Evolutionary conservation across 192 early-diverging fungal genomes (phyloP), one percentile per base, ranked within the genome.

Genomic region (Mortierella alpina): DNA sequence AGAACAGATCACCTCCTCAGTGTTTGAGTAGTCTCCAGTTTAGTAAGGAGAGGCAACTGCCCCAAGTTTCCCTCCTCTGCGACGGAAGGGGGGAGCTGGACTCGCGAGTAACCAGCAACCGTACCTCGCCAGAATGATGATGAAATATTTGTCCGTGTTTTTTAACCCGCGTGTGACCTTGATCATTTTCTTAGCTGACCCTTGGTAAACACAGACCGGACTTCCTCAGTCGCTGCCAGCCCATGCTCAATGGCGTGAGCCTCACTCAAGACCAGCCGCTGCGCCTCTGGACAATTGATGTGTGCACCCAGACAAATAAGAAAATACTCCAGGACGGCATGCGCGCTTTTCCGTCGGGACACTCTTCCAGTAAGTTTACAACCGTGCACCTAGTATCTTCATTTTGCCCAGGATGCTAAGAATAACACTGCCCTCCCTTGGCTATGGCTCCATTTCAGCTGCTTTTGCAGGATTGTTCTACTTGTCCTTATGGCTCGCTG

Each of bases 331-430:
- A 71, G 52, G 93, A 96, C 66, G 95, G 94, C 13, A 90, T 93
- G 66, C 92, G 90, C 84, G 91, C 90, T 70, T 98, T 97, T 69
- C 93, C 93, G 10, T 93, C 91, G 6, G 96, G 96, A 0, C 97
- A 98, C 83, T 85, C 97, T 4, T 93, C 91, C 23, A 90, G 90
- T 84, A 82, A 70, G 72, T 86, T 17, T 53, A 22, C 17, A 51
- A 41, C 45, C 54, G 31, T 59, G 3, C 49, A 55, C 14, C 0
- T 48, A 8, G 15, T 22, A 54, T 62, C 41, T 10, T 8, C 47
- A 17, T 41, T 15, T 46, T 40, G 42, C 6, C 42, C 17, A 58
- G 6, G 63, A 14, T 15, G 53, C 31, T 62, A 59, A 46, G 42
- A 42, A 14, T 7, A 42, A 22, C 62, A 22, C n/a, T 17, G n/a